These are phyloP conservation scores for Closterium sp. DNA, from an alignment of 139 green algal genomes.

Conservation along the genomic window DNA sequence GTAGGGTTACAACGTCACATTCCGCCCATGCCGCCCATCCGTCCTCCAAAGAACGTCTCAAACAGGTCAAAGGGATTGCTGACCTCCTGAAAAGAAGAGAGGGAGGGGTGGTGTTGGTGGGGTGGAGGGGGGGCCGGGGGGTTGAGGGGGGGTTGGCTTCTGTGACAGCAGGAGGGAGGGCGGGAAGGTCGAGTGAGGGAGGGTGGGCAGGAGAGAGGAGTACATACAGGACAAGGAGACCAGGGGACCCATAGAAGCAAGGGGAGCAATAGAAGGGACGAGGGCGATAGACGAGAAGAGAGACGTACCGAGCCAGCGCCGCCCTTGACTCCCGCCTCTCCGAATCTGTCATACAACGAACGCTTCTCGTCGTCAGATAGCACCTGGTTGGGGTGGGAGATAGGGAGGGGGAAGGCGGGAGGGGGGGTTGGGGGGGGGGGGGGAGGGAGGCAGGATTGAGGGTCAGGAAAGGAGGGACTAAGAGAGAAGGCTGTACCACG, in stretches of 20 bases:
- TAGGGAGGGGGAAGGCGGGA: background rate
- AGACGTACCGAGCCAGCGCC: conserved; percentile 43
- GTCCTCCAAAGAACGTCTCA: conserved; percentile 91
- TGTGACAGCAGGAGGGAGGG: background rate
- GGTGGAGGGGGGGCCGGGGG: background rate
- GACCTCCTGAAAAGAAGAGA: conserved; percentile 62
- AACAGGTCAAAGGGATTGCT: conserved; percentile 98
- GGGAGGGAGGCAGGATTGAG: too few relatives aligned
- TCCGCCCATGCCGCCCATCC: conserved; percentile 54
- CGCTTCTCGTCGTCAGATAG: conserved; percentile 96
- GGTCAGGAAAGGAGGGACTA: too few relatives aligned
- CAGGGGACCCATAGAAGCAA: background rate
- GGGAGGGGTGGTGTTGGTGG: background rate
- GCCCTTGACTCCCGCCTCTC: conserved; percentile 91
- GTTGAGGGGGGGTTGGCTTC: background rate
- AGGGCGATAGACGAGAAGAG: background rate
- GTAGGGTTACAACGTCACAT: conserved; percentile 39
- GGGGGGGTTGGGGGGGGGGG: too few relatives aligned
- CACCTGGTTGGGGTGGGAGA: conserved; percentile 62
- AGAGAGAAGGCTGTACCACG: background rate
- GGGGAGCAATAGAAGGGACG: background rate
- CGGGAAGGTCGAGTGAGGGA: too few relatives aligned
- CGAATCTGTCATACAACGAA: conserved; percentile 93
- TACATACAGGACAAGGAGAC: background rate
- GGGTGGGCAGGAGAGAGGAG: too few relatives aligned